A percentile compares a stretch with the other conserved stretches of the same genome.
Conservation (phyloP, 2,329 filamentous ascomycete genomes). For the Aphanoascus verrucosus region DNA sequence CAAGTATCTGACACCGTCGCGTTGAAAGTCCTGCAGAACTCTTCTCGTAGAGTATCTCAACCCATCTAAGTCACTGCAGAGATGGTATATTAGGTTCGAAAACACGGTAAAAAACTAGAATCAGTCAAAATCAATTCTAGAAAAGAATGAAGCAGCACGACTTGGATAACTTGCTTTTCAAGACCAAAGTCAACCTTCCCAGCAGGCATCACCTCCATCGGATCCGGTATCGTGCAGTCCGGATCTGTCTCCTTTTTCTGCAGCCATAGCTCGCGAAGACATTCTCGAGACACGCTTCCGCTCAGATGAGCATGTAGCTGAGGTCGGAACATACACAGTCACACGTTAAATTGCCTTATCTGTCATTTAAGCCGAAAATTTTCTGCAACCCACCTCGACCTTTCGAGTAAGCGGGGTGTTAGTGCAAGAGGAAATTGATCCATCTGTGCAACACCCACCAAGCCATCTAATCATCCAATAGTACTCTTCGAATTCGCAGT, state of each 20-base stretch:
- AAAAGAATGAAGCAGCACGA: no score
- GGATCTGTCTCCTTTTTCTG: constrained; percentile 44
- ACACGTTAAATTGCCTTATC: not conserved
- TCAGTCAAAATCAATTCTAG: not conserved
- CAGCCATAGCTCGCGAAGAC: constrained; percentile 64
- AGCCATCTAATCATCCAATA: not conserved
- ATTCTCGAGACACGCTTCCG: constrained; percentile 62
- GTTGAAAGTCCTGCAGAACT: constrained; percentile 55
- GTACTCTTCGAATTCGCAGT: no score
- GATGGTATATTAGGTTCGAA: constrained; percentile 66
- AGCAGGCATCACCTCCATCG: constrained; percentile 55
- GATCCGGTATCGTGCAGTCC: constrained; percentile 52
- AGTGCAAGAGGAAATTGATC: constrained; percentile 27
- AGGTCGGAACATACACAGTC: constrained; percentile 7
- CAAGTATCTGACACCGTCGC: constrained; percentile 64
- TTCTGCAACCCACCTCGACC: constrained; percentile 24
- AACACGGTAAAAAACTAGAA: constrained; percentile 67
- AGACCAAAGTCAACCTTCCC: constrained; percentile 63
- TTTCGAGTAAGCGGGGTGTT: no score
- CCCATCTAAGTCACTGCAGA: constrained; percentile 53
- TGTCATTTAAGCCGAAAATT: not conserved
- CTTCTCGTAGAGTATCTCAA: constrained; percentile 52
- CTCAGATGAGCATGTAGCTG: constrained; percentile 72
- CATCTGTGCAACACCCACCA: no score
- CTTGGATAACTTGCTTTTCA: constrained; percentile 44